A percentile compares a stretch with the other conserved stretches of the same genome.
Evolutionary conservation across 495 filamentous ascomycete species (phyloP).

Genomic region (Talaromyces borbonicus): DNA sequence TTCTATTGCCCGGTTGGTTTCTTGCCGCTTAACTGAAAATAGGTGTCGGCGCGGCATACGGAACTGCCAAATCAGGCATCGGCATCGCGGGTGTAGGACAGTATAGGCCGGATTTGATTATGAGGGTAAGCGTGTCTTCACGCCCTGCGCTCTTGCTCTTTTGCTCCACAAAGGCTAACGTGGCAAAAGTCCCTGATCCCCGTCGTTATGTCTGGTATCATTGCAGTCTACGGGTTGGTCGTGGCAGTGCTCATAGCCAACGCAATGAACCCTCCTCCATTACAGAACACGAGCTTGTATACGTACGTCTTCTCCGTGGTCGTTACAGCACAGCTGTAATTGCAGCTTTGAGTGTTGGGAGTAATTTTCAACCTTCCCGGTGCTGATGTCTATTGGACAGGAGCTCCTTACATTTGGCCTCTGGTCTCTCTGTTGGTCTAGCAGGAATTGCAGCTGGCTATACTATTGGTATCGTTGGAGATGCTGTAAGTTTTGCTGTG

Average conservation of each 20-base stretch:
- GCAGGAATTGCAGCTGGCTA: conserved; percentile 95
- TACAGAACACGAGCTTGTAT: conserved; percentile 65
- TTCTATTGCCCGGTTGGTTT: background rate
- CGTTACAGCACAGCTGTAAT: background rate
- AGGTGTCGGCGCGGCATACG: conserved; percentile 93
- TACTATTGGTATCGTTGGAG: conserved; percentile 90
- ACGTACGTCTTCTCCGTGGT: conserved; percentile 43
- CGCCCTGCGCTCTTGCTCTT: background rate
- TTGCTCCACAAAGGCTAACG: conserved; percentile 6
- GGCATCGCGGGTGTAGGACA: conserved; percentile 92
- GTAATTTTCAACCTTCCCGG: background rate
- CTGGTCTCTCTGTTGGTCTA: conserved; percentile 84
- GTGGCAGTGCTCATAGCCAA: conserved; percentile 89
- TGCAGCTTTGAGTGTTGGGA: background rate
- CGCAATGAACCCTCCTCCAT: conserved; percentile 59
- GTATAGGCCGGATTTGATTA: conserved; percentile 89
- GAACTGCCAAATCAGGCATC: conserved; percentile 93
- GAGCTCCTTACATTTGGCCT: conserved; percentile 86
- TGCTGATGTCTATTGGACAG: conserved; percentile 25
- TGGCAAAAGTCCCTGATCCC: conserved; percentile 69
- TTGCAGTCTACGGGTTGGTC: conserved; percentile 95
- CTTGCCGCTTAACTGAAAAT: conserved; percentile 17
- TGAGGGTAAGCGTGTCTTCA: conserved; percentile 59
- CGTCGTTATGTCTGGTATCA: conserved; percentile 99
- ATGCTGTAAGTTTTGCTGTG: conserved; percentile 46